Percentiles rank a stretch among this genome's conserved stretches.
phyloP scores from a whole-genome alignment of 2,329 filamentous ascomycete species.

The Thelonectria olida region DNA sequence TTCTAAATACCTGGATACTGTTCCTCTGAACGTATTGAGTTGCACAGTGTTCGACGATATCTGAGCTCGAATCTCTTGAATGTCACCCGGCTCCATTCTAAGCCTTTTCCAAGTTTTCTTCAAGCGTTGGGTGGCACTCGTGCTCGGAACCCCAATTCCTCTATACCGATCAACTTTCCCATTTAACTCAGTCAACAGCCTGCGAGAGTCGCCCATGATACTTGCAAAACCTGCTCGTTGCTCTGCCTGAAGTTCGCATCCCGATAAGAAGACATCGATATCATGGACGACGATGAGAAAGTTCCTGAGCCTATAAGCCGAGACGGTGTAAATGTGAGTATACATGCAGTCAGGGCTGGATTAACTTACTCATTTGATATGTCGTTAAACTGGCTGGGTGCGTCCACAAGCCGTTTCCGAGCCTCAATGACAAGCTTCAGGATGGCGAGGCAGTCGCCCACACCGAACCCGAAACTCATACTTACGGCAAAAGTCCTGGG shows the following conservation, averaged over 20 bases:
- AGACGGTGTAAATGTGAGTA: slow-evolving; percentile 3
- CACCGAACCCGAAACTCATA: not conserved
- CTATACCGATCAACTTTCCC: not conserved
- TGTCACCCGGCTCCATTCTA: not conserved
- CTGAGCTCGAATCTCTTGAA: slow-evolving; percentile 2
- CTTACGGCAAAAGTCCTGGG: too few species aligned
- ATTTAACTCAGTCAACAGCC: not conserved
- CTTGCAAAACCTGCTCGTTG: not conserved
- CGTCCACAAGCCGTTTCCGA: not conserved
- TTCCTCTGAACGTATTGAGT: not conserved
- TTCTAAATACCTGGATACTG: slow-evolving; percentile 5
- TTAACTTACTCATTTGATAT: slow-evolving; percentile 2
- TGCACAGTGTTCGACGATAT: not conserved
- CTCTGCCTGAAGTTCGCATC: not conserved
- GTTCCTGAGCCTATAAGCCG: not conserved
- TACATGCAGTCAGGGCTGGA: not conserved
- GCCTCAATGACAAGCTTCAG: not conserved
- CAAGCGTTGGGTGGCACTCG: not conserved
- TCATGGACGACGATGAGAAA: slow-evolving; percentile 3
- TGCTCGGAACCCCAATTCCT: not conserved
- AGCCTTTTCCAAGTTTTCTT: slow-evolving; percentile 2
- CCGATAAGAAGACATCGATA: not conserved
- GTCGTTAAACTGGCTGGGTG: not conserved
- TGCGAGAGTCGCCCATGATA: not conserved
- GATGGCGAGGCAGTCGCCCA: not conserved